phyloP scores from a whole-genome alignment of 1,139 yeast species.

The Debaryomyces coudertii region DNA sequence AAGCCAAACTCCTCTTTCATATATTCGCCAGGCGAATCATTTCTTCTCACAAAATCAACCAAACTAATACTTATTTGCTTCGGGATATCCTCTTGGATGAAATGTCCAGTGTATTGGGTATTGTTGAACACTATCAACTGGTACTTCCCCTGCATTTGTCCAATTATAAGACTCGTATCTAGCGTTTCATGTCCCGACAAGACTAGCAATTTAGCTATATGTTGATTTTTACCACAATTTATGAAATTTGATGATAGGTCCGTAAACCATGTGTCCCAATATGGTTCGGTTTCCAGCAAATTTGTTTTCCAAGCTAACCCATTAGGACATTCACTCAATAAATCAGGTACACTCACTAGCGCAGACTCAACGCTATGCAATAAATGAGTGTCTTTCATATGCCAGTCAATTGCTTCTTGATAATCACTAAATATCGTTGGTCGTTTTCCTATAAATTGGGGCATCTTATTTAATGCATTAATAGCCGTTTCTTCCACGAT shows the following conservation, averaged over 20 bases:
- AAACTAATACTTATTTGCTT: conserved; percentile 61
- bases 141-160: conserved; percentile 96
- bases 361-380: conserved; percentile 68
- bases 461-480: conserved; percentile 68
- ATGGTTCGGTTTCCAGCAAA: conserved; percentile 59
- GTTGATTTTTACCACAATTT: conserved; percentile 25
- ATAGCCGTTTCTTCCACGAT: conserved; percentile 94
- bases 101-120: conserved; percentile 74
- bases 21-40: conserved; percentile 40
- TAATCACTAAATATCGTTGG: conserved; percentile 60
- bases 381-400: conserved; percentile 52
- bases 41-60: conserved; percentile 51
- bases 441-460: conserved; percentile 58
- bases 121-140: conserved; percentile 80
- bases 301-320: conserved; percentile 64
- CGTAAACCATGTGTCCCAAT: conserved; percentile 83
- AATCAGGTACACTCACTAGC: conserved; percentile 71
- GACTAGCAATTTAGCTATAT: conserved; percentile 68
- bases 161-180: conserved; percentile 83
- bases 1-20: conserved; percentile 45
- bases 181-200: conserved; percentile 90
- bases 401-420: conserved; percentile 82
- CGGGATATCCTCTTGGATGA: conserved; percentile 89
- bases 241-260: conserved; percentile 70
- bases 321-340: conserved; percentile 34